Base-by-base conservation (phyloP, 2,329 filamentous ascomycete species). In the Coniochaeta ligniaria region DNA sequence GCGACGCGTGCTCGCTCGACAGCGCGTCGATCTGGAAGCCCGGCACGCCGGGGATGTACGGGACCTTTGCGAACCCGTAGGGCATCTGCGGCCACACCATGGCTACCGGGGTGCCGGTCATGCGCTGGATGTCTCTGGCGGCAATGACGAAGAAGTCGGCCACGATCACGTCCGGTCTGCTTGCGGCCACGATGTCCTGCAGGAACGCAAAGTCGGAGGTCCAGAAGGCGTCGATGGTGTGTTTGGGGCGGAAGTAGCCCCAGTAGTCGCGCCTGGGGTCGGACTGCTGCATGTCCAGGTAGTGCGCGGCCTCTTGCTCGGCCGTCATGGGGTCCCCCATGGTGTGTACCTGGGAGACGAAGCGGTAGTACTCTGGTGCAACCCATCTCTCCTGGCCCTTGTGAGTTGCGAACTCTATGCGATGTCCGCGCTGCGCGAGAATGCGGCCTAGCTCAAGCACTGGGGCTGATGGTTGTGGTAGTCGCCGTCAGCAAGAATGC, bases 121-220 rank as follows among this genome's bases (percentile, higher is more conserved):
- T 68, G 20, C 66, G 60, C 6, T 72, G 69, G 55, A 79, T 75
- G 60, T 79, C 77, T 54, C 71, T 66, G 2, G 70, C 74, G 0
- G 74, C 75, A 4, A 79, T 75, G 31, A 74, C 74, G 43, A 78
- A 76, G 68, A 76, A 79, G 59, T 79, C 76, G 0, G 75, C 73
- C 2, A 79, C 60, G 26, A 79, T 75, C 59, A 78, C 70, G 63
- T 74, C 71, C 0, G 76, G 76, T 14, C 66, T 64, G 1, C 65
- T 70, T 1, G 54, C 38, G 2, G 57, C 22, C 4, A 54, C 36
- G 14, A 64, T 58, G 5, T 43, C 16, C 26, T 60, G 57, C 14
- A 64, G 60, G 33, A n/a, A 41, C 26, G 17, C 17, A 33, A 61
- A 63, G 31, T 61, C 63, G 8, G 59, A 56, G 33, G 63, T 58